phyloP scores from a whole-genome alignment of 305 asterid genomes.

The Ajuga reptans region DNA sequence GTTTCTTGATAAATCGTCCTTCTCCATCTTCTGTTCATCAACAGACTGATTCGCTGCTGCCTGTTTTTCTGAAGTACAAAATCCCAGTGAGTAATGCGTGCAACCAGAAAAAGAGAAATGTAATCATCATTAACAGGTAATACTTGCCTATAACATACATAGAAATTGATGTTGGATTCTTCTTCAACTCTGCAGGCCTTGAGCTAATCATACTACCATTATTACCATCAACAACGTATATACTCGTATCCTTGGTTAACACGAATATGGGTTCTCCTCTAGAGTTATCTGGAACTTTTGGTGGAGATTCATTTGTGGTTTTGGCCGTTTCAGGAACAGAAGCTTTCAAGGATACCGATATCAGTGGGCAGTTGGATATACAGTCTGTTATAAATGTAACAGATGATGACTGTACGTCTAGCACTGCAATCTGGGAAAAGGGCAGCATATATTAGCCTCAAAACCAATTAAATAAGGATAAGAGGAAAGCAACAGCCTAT shows the following conservation, averaged over 20 bases:
- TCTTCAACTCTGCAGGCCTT: slow-evolving; percentile 49
- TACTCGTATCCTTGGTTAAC: slow-evolving; percentile 55
- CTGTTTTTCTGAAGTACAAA: slow-evolving; percentile 42
- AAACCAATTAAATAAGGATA: slow-evolving; percentile 8
- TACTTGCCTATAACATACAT: slow-evolving; percentile 77
- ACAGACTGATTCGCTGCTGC: slow-evolving; percentile 23
- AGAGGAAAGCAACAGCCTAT: not conserved
- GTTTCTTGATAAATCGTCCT: slow-evolving; percentile 29
- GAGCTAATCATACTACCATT: slow-evolving; percentile 49
- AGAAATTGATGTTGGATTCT: slow-evolving; percentile 57
- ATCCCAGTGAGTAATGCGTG: slow-evolving; percentile 20
- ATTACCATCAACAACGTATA: slow-evolving; percentile 46
- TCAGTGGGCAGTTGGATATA: slow-evolving; percentile 39
- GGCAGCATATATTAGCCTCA: slow-evolving; percentile 19
- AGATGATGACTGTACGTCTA: slow-evolving; percentile 63
- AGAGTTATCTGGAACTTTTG: slow-evolving; percentile 33
- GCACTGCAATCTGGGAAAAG: slow-evolving; percentile 66
- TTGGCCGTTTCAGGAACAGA: slow-evolving; percentile 29
- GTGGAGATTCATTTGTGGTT: slow-evolving; percentile 38
- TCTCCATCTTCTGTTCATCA: slow-evolving; percentile 31
- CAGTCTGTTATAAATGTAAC: slow-evolving; percentile 50
- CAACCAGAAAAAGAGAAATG: slow-evolving; percentile 16
- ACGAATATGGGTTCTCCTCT: slow-evolving; percentile 42
- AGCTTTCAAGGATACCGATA: slow-evolving; percentile 42
- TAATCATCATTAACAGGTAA: slow-evolving; percentile 18